These are phyloP conservation scores for Zychaea mexicana DNA, from an alignment of 371 early-diverging fungal genomes.

Conservation along the genomic window DNA sequence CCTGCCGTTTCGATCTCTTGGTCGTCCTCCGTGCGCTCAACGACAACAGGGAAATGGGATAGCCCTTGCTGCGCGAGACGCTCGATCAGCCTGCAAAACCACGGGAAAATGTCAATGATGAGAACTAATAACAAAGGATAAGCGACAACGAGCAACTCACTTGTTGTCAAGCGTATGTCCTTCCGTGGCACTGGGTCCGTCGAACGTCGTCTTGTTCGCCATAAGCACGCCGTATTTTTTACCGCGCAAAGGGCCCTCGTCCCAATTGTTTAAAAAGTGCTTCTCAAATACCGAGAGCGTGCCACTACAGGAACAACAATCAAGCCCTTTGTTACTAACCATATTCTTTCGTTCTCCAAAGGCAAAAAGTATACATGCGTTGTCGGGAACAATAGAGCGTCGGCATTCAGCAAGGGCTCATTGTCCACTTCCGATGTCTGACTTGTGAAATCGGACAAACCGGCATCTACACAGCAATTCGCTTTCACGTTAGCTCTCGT, in stretches of 20 bases:
- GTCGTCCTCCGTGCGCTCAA: constrained; percentile 18
- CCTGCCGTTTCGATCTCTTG: constrained; percentile 18
- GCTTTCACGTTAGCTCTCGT: no score
- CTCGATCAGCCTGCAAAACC: constrained; percentile 8
- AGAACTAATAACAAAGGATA: no score
- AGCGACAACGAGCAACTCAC: no score
- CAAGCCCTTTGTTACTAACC: background rate
- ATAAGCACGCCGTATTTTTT: constrained; percentile 23
- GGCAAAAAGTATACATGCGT: constrained; percentile 13
- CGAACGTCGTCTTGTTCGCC: constrained; percentile 25
- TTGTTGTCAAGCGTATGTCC: constrained; percentile 14
- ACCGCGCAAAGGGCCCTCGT: constrained; percentile 14
- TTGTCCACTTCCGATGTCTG: constrained; percentile 12
- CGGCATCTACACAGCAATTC: background rate
- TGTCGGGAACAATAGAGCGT: constrained; percentile 23
- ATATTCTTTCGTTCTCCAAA: background rate
- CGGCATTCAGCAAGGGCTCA: constrained; percentile 15
- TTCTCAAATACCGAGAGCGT: constrained; percentile 30
- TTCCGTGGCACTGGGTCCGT: constrained; percentile 16
- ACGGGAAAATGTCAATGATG: background rate
- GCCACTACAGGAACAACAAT: constrained; percentile 17
- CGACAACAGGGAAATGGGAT: constrained; percentile 18
- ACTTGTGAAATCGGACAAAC: background rate
- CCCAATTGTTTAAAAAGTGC: constrained; percentile 15
- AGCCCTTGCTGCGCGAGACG: constrained; percentile 13